A percentile compares a stretch with the other conserved stretches of the same genome.
These are phyloP conservation scores for Omphalea diandra DNA, from an alignment of 441 rosid species.

Conservation along the genomic window DNA sequence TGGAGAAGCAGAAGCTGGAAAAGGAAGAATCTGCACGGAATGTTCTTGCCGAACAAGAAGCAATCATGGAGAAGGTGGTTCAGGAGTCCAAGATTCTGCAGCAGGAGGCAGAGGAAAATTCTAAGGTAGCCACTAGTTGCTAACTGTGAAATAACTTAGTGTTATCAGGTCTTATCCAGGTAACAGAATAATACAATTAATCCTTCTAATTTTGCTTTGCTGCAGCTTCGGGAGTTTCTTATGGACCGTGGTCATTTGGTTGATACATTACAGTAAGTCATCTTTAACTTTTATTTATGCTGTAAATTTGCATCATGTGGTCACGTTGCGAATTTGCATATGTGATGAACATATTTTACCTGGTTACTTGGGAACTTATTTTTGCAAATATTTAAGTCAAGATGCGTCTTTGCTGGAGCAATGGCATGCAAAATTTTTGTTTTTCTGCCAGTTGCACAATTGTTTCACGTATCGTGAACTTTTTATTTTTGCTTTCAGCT, in stretches of 20 bases:
- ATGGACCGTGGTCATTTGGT: conserved; percentile 74
- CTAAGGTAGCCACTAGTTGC: conserved; percentile 53
- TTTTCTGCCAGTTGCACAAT: too few species aligned
- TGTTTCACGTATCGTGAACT: too few species aligned
- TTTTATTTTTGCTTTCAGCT: too few species aligned
- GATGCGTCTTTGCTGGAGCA: neutral
- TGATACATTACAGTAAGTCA: conserved; percentile 86
- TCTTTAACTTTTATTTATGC: neutral
- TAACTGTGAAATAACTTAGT: neutral
- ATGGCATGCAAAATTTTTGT: neutral
- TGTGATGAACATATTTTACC: neutral
- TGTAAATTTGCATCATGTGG: neutral
- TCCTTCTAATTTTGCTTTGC: conserved; percentile 23
- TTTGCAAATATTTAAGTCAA: neutral
- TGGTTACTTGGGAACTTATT: conserved; percentile 1
- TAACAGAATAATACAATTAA: conserved; percentile 8
- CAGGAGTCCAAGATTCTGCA: conserved; percentile 69
- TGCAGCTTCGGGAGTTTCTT: conserved; percentile 78
- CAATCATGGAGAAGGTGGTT: conserved; percentile 70
- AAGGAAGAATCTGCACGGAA: conserved; percentile 55
- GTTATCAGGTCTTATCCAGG: neutral
- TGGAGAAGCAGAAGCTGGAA: conserved; percentile 58
- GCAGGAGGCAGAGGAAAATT: conserved; percentile 74
- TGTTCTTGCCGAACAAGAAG: conserved; percentile 70
- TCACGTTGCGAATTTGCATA: too few species aligned